Evolutionary conservation across 192 early-diverging fungal genomes (phyloP).

Genomic region (Rhizophagus prolifer): DNA sequence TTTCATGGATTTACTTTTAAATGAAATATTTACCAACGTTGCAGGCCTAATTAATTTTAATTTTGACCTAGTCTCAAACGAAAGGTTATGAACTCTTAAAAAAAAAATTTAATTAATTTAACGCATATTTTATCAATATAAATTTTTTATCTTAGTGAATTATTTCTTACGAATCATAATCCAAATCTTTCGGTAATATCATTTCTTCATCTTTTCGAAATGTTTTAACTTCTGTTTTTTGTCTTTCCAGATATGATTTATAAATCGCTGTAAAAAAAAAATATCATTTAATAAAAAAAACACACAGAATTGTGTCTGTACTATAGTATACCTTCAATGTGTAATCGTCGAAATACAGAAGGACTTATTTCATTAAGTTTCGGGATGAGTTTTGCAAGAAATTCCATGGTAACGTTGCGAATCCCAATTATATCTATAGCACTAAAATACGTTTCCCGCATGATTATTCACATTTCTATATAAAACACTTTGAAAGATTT

Average conservation of each 20-base stretch:
- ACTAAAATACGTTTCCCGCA: constrained; percentile 29
- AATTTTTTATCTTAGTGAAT: not conserved
- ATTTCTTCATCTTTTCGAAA: constrained; percentile 70
- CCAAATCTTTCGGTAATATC: constrained; percentile 59
- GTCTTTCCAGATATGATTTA: constrained; percentile 63
- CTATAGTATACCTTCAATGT: constrained; percentile 49
- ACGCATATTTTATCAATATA: not conserved
- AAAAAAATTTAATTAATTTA: not conserved
- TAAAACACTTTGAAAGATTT: not conserved
- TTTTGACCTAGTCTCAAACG: constrained; percentile 58
- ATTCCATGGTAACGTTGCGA: constrained; percentile 46
- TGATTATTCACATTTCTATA: not conserved
- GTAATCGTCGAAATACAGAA: constrained; percentile 51
- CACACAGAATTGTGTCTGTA: not conserved
- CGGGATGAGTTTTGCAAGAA: constrained; percentile 55
- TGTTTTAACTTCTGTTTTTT: constrained; percentile 57
- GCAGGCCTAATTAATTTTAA: constrained; percentile 49
- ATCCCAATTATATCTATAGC: constrained; percentile 51
- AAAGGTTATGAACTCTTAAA: constrained; percentile 52
- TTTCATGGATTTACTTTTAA: not conserved
- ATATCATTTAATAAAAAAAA: constrained; percentile 1
- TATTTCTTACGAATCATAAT: constrained; percentile 57
- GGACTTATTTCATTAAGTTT: constrained; percentile 51
- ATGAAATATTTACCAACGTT: constrained; percentile 48
- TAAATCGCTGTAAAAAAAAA: constrained; percentile 48